phyloP scores from a whole-genome alignment of 2,329 filamentous ascomycete species.

The Penicillium psychrosexuale region DNA sequence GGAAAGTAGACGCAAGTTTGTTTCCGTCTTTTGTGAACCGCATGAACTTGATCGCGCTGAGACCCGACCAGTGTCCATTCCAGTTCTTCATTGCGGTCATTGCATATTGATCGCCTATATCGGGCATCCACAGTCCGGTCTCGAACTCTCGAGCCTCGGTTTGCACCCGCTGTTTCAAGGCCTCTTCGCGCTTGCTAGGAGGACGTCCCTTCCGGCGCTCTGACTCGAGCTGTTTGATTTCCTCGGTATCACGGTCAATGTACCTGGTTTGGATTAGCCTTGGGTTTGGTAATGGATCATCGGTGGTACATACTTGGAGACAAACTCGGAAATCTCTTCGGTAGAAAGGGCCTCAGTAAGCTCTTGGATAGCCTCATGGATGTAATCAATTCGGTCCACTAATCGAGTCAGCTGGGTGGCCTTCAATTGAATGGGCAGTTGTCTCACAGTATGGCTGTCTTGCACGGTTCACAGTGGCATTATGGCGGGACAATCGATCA shows the following conservation, averaged over 20 bases:
- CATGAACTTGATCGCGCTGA: constrained; percentile 73
- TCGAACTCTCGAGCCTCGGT: constrained; percentile 75
- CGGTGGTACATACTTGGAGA: constrained; percentile 54
- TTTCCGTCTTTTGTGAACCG: constrained; percentile 65
- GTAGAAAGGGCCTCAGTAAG: constrained; percentile 34
- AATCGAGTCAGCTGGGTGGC: neutral
- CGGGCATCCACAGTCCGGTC: constrained; percentile 76
- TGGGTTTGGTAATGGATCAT: neutral
- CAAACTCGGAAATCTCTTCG: constrained; percentile 47
- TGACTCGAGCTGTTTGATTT: constrained; percentile 51
- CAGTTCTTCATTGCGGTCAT: constrained; percentile 66
- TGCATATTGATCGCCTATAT: constrained; percentile 67
- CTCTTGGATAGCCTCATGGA: constrained; percentile 60
- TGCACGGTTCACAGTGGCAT: constrained; percentile 65
- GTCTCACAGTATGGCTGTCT: constrained; percentile 69
- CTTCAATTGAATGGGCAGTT: neutral
- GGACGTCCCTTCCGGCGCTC: constrained; percentile 74
- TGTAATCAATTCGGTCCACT: constrained; percentile 69
- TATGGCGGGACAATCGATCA: constrained; percentile 72
- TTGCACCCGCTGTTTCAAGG: constrained; percentile 68
- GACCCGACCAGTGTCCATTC: constrained; percentile 79
- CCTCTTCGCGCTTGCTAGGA: constrained; percentile 70
- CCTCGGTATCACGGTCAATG: constrained; percentile 35
- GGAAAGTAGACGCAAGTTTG: constrained; percentile 70
- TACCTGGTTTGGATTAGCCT: constrained; percentile 27